Evolutionary conservation across 164 flowering plant species (phyloP).

Genomic region (Magnolia kwangsiensis): DNA sequence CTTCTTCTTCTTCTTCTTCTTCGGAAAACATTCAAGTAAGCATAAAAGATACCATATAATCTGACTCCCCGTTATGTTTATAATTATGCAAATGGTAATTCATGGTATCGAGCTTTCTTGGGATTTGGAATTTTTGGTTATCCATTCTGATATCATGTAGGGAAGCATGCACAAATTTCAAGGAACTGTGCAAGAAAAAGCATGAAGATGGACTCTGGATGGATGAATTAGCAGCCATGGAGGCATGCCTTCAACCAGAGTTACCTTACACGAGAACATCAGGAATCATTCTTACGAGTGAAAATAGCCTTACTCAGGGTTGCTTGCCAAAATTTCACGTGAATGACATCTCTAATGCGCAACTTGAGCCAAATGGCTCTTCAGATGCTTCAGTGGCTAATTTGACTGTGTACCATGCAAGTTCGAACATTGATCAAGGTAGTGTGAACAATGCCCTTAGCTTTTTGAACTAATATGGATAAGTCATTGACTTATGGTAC

Average conservation of each 20-base stretch:
- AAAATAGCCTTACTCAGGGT: constrained; percentile 32
- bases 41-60: too few relatives aligned
- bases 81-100: too few relatives aligned
- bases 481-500: neutral
- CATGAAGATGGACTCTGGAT: constrained; percentile 71
- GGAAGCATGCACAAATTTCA: constrained; percentile 81
- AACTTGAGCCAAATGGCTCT: constrained; percentile 26
- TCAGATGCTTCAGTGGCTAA: constrained; percentile 40
- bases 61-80: too few relatives aligned
- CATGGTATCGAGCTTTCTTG: neutral
- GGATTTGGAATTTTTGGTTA: neutral
- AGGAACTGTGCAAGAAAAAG: constrained; percentile 73
- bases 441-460: constrained; percentile 2
- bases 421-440: constrained; percentile 49
- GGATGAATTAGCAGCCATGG: constrained; percentile 81
- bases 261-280: constrained; percentile 59
- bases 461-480: neutral
- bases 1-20: too few relatives aligned
- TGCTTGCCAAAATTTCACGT: constrained; percentile 5
- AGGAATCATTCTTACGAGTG: constrained; percentile 73
- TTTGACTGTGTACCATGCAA: constrained; percentile 35
- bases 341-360: constrained; percentile 23
- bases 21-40: too few relatives aligned
- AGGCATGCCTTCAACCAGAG: constrained; percentile 53
- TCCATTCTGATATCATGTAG: constrained; percentile 34